Evolutionary conservation across 2,329 filamentous ascomycete genomes (phyloP).

Genomic region (Lojkania enalia): DNA sequence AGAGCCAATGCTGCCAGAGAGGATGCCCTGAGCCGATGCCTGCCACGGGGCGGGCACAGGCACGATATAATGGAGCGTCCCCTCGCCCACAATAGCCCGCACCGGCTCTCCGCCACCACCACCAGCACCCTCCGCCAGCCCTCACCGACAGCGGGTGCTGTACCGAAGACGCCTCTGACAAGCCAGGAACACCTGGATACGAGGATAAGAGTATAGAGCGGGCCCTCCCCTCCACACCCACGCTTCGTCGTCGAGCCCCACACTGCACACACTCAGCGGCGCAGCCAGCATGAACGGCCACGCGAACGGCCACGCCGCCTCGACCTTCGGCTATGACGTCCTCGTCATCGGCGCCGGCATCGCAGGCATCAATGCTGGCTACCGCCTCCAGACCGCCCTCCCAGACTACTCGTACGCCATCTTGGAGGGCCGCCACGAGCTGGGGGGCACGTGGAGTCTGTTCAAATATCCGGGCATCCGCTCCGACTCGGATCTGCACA

Average conservation of each 20-base stretch:
- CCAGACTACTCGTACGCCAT: conserved; percentile 65
- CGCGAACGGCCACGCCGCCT: conserved; percentile 8
- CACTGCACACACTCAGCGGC: neutral
- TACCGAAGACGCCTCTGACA: too few species aligned
- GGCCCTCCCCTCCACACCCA: too few species aligned
- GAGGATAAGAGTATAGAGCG: too few species aligned
- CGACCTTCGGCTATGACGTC: conserved; percentile 43
- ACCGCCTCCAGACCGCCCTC: conserved; percentile 65
- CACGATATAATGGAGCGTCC: too few species aligned
- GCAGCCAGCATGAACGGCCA: conserved; percentile 25
- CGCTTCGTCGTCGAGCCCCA: neutral
- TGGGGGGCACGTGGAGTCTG: conserved; percentile 79
- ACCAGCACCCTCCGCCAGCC: too few species aligned
- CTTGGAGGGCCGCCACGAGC: conserved; percentile 65
- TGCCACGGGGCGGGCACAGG: too few species aligned
- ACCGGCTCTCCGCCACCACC: conserved; percentile 4
- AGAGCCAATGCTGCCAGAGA: too few species aligned
- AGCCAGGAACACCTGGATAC: too few species aligned
- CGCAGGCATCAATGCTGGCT: conserved; percentile 74
- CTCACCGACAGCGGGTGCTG: too few species aligned
- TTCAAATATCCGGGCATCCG: conserved; percentile 75
- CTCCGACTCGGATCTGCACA: conserved; percentile 55
- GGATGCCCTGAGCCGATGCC: too few species aligned
- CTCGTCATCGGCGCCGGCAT: conserved; percentile 74
- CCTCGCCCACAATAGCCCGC: neutral